Base-by-base conservation (phyloP, 106 monocot genomes). In the Acorus calamus region DNA sequence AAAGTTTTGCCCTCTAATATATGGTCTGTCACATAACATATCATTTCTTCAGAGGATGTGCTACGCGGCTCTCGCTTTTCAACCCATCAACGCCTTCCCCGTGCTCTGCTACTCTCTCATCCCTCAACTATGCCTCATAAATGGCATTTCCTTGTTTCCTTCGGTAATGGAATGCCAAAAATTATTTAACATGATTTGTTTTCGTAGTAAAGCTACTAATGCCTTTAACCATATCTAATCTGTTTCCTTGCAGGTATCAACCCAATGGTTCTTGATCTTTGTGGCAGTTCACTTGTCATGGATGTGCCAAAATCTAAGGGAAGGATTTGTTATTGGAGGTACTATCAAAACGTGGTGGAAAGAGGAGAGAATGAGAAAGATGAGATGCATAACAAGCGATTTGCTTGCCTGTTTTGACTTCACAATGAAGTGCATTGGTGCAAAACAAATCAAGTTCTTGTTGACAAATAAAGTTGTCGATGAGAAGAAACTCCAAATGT, bases 31-130 rank as follows among this genome's bases (percentile, higher is more conserved):
- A 10, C 44, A 11, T 8, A 46, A 3, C 8, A 46, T 2, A 11
- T 61, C 45, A 4, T 6, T 61, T 2, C 60, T 46, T 46, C 60
- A 61, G 60, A 46, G 4, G 4, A 46, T 61, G 60, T 61, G 60
- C 11, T 61, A 61, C 14, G 60, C n/a, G n/a, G n/a, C n/a, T n/a
- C n/a, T n/a, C n/a, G n/a, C n/a, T n/a, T n/a, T n/a, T n/a, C n/a
- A n/a, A n/a, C n/a, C n/a, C n/a, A n/a, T n/a, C n/a, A n/a, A n/a
- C n/a, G n/a, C n/a, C n/a, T n/a, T n/a, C n/a, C n/a, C n/a, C 45
- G 6, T 58, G 41, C 43, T 58, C 4, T 58, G 9, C 41, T 58
- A 58, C 14, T 14, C 41, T 3, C 14, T 8, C 57, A 58, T 58
- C 13, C 28, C n/a, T n/a, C n/a, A n/a, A n/a, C 57, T 55, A 11